Percentiles rank a stretch among this genome's conserved stretches.
Conservation (phyloP, 2,329 filamentous ascomycete genomes). For the Aspergillus transmontanensis region DNA sequence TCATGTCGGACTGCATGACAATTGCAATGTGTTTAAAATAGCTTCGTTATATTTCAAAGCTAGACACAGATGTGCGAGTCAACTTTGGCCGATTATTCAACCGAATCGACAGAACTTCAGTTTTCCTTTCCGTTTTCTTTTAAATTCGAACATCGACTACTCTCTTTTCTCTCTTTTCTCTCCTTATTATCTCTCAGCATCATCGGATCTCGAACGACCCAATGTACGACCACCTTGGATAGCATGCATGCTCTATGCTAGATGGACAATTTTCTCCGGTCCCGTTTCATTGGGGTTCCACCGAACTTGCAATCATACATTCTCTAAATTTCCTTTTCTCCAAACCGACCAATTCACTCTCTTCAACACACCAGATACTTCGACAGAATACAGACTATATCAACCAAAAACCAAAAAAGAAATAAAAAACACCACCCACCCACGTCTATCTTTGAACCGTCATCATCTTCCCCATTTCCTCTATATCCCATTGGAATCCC, state of each 20-base stretch:
- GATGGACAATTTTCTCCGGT: not conserved
- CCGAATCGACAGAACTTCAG: conserved; percentile 6
- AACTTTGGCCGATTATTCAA: not conserved
- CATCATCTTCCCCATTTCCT: conserved; percentile 5
- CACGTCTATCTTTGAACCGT: conserved; percentile 2
- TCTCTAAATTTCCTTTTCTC: conserved; percentile 20
- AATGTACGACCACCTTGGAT: not conserved
- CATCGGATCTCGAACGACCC: conserved; percentile 1
- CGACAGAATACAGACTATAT: not conserved
- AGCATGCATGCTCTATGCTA: not conserved
- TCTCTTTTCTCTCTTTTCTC: conserved; percentile 7
- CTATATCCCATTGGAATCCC: conserved; percentile 3
- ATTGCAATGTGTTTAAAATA: not conserved
- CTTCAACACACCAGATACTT: not conserved
- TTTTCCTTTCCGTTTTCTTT: not conserved
- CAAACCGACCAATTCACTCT: conserved; percentile 11
- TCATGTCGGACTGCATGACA: not conserved
- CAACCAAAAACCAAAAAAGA: conserved; percentile 13
- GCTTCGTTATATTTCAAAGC: not conserved
- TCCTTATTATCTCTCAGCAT: not conserved
- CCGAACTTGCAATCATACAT: conserved; percentile 5
- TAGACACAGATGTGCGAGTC: not conserved
- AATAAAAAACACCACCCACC: conserved; percentile 5
- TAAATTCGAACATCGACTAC: not conserved
- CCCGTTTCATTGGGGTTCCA: not conserved